Base-by-base conservation (phyloP, 2,329 filamentous ascomycete species). In the Endoconidiophora polonica region DNA sequence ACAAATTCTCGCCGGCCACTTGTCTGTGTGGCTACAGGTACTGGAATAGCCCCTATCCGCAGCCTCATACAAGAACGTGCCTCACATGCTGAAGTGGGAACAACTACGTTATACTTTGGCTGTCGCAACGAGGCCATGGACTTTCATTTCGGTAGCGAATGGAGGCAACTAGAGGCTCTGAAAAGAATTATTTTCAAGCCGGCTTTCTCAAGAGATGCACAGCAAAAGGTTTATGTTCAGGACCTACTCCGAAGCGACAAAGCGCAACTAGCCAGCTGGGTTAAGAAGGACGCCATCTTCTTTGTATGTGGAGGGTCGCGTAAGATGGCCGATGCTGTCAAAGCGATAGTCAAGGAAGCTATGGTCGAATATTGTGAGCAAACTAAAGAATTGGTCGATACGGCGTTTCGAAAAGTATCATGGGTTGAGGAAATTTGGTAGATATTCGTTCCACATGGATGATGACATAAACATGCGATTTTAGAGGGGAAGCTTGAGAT, bases 11-110 rank as follows among this genome's bases (percentile, higher is more conserved):
- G 56, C 29, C 63, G 66, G 1, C 83, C 87, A 0, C 72, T 88
- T 5, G 68, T 94, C 33, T 77, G 88, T 59, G 76, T 95, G 48
- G 86, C 81, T 1, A 84, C 88, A 0, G 88, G 88, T 2, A 95
- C 88, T 0, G 88, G 88, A 5, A 69, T 95, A 29, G 90, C 88
- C 0, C 88, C 90, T 0, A 78, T 94, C 58, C 79, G 88, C 2
- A 77, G 82, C 3, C 71, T 95, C 56, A 71, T 91, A n/a, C 80
- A 83, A 60, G 81, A 93, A 56, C 81, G 87, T n/a, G 86, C 18
- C 39, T 23, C 20, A 23, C 44, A 46, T 22, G 23, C 7, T 7
- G 29, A n/a, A 16, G 36, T 51, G 14, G 52, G 61, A 2, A 46
- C 54, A 5, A 57, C 67, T 3, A 66, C 85, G 0, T 69, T 98